These are phyloP conservation scores for Globisporangium apiculatum DNA, from an alignment of 352 stramenopile genomes.

Conservation along the genomic window DNA sequence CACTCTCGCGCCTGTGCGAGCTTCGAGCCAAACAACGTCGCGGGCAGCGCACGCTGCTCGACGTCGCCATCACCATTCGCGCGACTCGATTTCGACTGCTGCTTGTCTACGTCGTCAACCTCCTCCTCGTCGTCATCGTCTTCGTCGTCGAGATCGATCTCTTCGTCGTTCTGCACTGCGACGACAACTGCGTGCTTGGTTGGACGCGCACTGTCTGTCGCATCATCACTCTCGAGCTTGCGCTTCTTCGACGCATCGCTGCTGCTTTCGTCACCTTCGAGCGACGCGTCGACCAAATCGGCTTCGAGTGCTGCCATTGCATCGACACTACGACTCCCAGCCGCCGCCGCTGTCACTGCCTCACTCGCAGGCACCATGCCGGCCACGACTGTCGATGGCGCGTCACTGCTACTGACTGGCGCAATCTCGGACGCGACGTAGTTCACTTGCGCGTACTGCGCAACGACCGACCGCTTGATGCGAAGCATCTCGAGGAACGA, in stretches of 20 bases:
- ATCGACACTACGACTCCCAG: constrained; percentile 35
- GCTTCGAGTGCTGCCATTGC: constrained; percentile 86
- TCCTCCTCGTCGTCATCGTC: constrained; percentile 34
- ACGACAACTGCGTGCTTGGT: constrained; percentile 77
- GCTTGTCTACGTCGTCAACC: not conserved
- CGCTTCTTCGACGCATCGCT: constrained; percentile 36
- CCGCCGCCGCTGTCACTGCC: constrained; percentile 28
- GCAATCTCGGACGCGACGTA: constrained; percentile 93
- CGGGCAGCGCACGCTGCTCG: constrained; percentile 50
- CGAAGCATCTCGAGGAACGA: constrained; percentile 99
- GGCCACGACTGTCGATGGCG: constrained; percentile 13
- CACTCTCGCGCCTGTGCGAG: constrained; percentile 4
- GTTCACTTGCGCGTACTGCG: constrained; percentile 95
- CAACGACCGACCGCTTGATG: constrained; percentile 95
- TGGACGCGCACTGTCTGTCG: constrained; percentile 57
- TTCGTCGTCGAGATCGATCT: constrained; percentile 92
- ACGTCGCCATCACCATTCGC: constrained; percentile 16
- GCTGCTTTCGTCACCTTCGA: constrained; percentile 11
- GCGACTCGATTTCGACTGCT: not conserved
- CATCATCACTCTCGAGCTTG: constrained; percentile 43
- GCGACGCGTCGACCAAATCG: constrained; percentile 51
- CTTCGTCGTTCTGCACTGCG: constrained; percentile 78
- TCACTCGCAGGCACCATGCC: constrained; percentile 45
- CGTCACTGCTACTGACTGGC: constrained; percentile 17
- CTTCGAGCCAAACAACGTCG: constrained; percentile 32